These are phyloP conservation scores for Hypoxylon sp. DNA, from an alignment of 2,329 filamentous ascomycete species.

Conservation along the genomic window DNA sequence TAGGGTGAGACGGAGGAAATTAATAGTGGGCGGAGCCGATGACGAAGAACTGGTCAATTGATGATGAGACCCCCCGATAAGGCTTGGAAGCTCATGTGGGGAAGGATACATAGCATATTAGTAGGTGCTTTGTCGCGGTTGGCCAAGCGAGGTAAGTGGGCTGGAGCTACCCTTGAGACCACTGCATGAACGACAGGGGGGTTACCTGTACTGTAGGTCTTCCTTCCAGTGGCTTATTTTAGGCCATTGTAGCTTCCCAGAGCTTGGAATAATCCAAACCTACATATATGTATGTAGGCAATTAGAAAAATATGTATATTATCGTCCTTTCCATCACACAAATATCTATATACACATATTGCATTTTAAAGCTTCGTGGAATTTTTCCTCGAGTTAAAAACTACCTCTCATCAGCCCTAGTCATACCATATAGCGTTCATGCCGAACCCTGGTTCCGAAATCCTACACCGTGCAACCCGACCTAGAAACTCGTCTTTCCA, in stretches of 20 bases:
- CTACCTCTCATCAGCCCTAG: conserved; percentile 56
- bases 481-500: conserved; percentile 87
- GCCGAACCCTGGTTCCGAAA: conserved; percentile 90
- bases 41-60: conserved; percentile 38
- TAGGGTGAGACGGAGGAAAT: conserved; percentile 9
- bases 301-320: neutral
- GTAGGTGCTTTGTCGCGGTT: neutral
- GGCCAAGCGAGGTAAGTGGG: conserved; percentile 18
- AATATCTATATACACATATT: neutral
- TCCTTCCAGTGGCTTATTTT: conserved; percentile 2
- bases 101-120: neutral
- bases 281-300: too few species aligned
- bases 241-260: conserved; percentile 1
- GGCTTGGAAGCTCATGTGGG: conserved; percentile 35
- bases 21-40: conserved; percentile 19
- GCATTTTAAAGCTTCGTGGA: neutral
- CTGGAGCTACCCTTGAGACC: conserved; percentile 33
- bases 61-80: conserved; percentile 29
- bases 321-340: neutral
- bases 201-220: neutral
- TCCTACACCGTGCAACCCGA: conserved; percentile 81
- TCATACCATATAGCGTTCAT: conserved; percentile 99
- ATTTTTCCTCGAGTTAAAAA: neutral
- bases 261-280: neutral
- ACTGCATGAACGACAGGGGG: neutral